Evolutionary conservation across 2,329 filamentous ascomycete genomes (phyloP).

Genomic region (Nigrograna mackinnonii): DNA sequence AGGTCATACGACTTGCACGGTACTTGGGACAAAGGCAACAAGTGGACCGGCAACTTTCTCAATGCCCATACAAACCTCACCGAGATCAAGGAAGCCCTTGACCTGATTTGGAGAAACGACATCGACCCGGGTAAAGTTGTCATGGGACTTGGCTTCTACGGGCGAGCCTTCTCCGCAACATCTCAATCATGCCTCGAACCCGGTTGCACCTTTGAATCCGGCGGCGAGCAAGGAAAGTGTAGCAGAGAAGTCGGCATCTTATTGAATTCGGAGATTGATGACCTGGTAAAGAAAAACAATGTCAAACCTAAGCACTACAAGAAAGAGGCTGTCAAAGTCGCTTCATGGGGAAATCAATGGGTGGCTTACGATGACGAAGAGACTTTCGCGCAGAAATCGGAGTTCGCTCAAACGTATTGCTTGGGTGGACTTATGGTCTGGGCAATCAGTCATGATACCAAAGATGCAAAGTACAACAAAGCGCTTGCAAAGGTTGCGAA

Average conservation of each 20-base stretch:
- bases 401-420: not conserved
- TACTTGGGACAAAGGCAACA: conserved; percentile 39
- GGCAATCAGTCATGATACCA: not conserved
- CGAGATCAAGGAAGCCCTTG: conserved; percentile 44
- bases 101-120: conserved; percentile 52
- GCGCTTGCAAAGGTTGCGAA: conserved; percentile 14
- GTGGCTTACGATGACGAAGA: conserved; percentile 4
- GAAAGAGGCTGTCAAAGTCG: conserved; percentile 24
- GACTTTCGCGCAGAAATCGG: not conserved
- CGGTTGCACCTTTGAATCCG: conserved; percentile 8
- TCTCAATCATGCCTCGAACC: conserved; percentile 11
- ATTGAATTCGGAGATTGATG: conserved; percentile 18
- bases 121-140: conserved; percentile 44
- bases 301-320: conserved; percentile 12
- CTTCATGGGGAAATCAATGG: conserved; percentile 24
- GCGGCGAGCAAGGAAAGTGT: conserved; percentile 9
- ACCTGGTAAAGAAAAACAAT: conserved; percentile 9
- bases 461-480: conserved; percentile 9
- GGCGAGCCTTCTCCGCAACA: conserved; percentile 29
- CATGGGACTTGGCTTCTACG: conserved; percentile 52
- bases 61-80: conserved; percentile 50
- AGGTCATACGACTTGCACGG: conserved; percentile 49
- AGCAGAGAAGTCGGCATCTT: conserved; percentile 14
- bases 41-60: conserved; percentile 29
- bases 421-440: conserved; percentile 3